Conservation (phyloP, 1,139 yeast species). For the Sugiyamaella pinicola region DNA sequence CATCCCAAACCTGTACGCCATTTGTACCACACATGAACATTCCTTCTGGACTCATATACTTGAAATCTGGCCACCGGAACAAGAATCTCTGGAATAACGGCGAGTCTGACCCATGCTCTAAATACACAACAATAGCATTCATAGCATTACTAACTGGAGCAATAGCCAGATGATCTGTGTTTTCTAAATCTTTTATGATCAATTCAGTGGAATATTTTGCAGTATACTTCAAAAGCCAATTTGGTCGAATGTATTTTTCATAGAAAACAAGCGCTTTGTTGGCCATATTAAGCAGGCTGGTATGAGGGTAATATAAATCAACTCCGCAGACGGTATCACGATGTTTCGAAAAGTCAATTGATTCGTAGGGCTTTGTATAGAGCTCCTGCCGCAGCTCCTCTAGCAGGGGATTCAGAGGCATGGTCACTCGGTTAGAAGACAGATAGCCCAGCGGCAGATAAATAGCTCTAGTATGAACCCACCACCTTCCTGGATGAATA, state of each 20-base stretch:
- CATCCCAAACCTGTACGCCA: conserved; percentile 98
- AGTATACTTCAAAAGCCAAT: conserved; percentile 62
- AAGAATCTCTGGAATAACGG: conserved; percentile 57
- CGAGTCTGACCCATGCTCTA: conserved; percentile 73
- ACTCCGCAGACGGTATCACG: conserved; percentile 89
- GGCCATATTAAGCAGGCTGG: conserved; percentile 62
- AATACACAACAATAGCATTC: conserved; percentile 67
- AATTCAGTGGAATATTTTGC: conserved; percentile 60
- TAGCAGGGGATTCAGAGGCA: conserved; percentile 66
- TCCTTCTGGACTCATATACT: conserved; percentile 89
- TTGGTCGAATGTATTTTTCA: conserved; percentile 72
- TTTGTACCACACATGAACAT: conserved; percentile 95
- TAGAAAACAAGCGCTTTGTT: conserved; percentile 63
- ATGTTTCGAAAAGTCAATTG: conserved; percentile 66
- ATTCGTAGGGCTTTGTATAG: conserved; percentile 63
- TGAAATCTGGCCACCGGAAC: conserved; percentile 68
- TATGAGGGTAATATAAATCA: conserved; percentile 92
- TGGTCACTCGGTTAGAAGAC: conserved; percentile 57
- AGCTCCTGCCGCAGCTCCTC: conserved; percentile 72
- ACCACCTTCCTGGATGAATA: conserved; percentile 95
- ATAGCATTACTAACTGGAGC: conserved; percentile 95
- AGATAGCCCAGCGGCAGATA: conserved; percentile 86
- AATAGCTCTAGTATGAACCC: conserved; percentile 97
- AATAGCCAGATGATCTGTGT: conserved; percentile 81
- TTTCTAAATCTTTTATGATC: conserved; percentile 70